Evolutionary conservation across 2,329 filamentous ascomycete species (phyloP), one percentile per base, ranked within the genome.

Genomic region (Xylariales sp.): DNA sequence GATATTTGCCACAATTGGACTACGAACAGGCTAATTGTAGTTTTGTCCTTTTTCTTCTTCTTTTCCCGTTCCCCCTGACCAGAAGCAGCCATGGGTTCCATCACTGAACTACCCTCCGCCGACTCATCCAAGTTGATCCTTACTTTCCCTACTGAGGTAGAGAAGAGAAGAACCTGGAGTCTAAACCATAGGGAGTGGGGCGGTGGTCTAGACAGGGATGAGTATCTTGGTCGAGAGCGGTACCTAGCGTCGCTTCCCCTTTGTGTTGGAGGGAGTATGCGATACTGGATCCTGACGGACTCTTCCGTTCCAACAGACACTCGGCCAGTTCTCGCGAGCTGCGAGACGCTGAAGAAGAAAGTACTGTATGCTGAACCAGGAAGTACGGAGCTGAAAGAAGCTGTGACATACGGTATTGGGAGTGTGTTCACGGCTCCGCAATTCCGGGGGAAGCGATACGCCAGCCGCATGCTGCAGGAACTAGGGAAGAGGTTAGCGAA

Each of bases 391-490:
- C 60, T 72, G 13, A 57, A 66, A 39, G 78, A 87, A 31, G 76
- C 73, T 3, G 65, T 79, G 8, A 77, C 78, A 13, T 83, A 95
- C 61, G 88, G 85, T 5, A 75, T 94, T 40, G 86, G 81, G 12
- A 87, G 83, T 43, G 88, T 94, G n/a, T 93, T 83, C 57, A 88
- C 82, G 4, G 74, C 79, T 28, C 72, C 77, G 1, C 68, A 78
- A 50, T 78, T 78, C 57, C 66, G 88, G 40, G 81, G 84, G 4
- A 74, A 72, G 47, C 85, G 87, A 15, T 95, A 95, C 61, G 88
- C 87, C 1, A 76, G 74, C 40, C 72, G 83, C 39, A 90, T 93
- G 82, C 75, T 90, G 59, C 59, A 61, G 29, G 80, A 90, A 49
- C 56, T 93, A 24, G 79, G 74, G 12, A 25, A 36, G 15, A 16